Conservation (phyloP, 345 rosid genomes). For the Populus euphratica region DNA sequence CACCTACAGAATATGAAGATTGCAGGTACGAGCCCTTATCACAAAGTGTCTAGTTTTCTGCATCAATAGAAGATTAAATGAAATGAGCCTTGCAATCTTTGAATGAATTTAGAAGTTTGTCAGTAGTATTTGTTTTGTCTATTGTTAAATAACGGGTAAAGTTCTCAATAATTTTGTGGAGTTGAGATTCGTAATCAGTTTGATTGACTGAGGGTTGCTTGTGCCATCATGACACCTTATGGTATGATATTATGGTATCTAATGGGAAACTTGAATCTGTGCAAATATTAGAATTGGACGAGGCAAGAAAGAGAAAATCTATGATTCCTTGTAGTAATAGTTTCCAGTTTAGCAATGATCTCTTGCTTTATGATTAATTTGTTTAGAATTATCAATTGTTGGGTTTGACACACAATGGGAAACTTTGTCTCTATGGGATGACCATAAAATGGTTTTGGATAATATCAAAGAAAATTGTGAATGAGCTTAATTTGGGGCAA, state of each 20-base stretch:
- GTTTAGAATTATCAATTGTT: background rate
- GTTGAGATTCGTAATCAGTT: background rate
- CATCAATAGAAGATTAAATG: background rate
- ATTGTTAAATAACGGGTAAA: background rate
- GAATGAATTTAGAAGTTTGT: background rate
- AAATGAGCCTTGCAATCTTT: background rate
- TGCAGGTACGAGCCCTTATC: conserved; percentile 25
- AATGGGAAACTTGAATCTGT: background rate
- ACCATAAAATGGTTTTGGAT: background rate
- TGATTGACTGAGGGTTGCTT: background rate
- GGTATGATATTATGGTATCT: background rate
- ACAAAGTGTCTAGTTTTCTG: background rate
- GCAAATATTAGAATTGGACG: background rate
- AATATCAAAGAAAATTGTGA: background rate
- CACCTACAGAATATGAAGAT: conserved; percentile 28
- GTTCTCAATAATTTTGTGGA: background rate
- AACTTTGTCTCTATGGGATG: background rate
- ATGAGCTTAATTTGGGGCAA: background rate
- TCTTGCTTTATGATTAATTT: background rate
- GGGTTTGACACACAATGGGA: background rate
- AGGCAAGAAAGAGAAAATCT: background rate
- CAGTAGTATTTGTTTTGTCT: background rate
- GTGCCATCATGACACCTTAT: background rate
- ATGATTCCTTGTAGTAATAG: background rate
- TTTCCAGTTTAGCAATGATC: background rate